phyloP scores from a whole-genome alignment of 1,284 basidiomycete species.

The Volvariella surrecta region DNA sequence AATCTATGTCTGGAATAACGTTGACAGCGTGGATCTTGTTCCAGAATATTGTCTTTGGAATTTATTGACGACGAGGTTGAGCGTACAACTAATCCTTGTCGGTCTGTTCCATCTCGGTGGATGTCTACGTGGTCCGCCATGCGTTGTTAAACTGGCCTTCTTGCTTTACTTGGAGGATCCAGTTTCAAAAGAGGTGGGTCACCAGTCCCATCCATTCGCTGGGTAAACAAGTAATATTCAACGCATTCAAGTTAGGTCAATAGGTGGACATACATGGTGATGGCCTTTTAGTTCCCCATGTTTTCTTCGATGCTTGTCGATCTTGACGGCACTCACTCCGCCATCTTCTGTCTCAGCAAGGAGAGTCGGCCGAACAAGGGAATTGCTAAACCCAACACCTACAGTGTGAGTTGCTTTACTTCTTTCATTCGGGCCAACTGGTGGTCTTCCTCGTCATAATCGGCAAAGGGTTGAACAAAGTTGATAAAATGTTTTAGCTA shows the following conservation, averaged over 20 bases:
- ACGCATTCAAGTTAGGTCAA: too few species aligned
- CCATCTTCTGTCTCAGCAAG: conserved; percentile 19
- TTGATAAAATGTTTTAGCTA: conserved; percentile 22
- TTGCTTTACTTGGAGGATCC: conserved; percentile 2
- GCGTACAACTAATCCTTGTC: conserved; percentile 22
- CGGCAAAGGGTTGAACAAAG: conserved; percentile 27
- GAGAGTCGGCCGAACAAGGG: conserved; percentile 24
- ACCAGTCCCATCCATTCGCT: too few species aligned
- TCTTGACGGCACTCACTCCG: conserved; percentile 17
- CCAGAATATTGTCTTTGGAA: too few species aligned
- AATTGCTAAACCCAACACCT: conserved; percentile 27
- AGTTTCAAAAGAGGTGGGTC: background rate
- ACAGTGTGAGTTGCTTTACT: conserved; percentile 26
- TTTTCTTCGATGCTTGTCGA: conserved; percentile 20
- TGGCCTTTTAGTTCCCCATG: too few species aligned
- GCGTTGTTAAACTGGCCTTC: conserved; percentile 1
- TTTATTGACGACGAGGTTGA: conserved; percentile 9
- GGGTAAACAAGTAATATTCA: too few species aligned
- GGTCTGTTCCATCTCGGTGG: conserved; percentile 27
- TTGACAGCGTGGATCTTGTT: conserved; percentile 22
- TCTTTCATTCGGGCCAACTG: background rate
- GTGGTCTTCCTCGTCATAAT: conserved; percentile 2
- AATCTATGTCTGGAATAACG: conserved; percentile 19
- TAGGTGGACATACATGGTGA: too few species aligned
- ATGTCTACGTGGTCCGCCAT: conserved; percentile 25